Base-by-base conservation (phyloP, 768 basidiomycete genomes). In the Mycena haematopus region DNA sequence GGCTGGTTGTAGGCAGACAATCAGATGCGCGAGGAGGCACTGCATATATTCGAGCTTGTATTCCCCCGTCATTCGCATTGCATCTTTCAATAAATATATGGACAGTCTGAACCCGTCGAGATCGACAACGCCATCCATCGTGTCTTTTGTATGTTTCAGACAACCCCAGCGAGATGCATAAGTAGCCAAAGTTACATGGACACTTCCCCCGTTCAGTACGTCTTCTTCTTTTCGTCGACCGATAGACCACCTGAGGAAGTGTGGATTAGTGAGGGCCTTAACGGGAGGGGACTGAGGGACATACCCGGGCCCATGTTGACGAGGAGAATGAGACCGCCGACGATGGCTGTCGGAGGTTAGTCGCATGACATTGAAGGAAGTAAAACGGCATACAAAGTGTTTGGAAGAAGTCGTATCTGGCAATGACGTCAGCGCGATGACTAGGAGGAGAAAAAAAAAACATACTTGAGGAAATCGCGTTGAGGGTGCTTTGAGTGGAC, bases 191-290 rank as follows among this genome's bases (percentile, higher is more conserved):
- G 8, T 52, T 60, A 60, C 47, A 56, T n/a, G 31, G 29, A 57
- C 25, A 59, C 52, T 21, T 10, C 44, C 52, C 7, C 36, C 35
- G 42, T 63, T 75, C 76, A 94, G 69, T 85, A 95, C 22, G 89
- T 94, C 85, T 99, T 99, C 84, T 99, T 99, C 85, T 98, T 98
- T 83, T 98, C 96, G 78, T 99, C 97, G 64, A 99, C 93, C 4
- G 96, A 98, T 64, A 99, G 83, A 66, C 96, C 96, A 63, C 97
- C 91, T 91, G 53, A 1, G 45, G 50, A 10, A 60, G 46, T 21
- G 38, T 0, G 53, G 64, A 63, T 51, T 25, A 53, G 36, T 21
- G 11, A 27, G 15, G 55, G 6, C 60, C 19, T 59, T 21, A 66
- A 19, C 10, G 11, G 22, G 50, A 19, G 33, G n/a, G 10, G 21